Evolutionary conservation across 176 grass and related monocot species (phyloP).

Genomic region (Raddia distichophylla): DNA sequence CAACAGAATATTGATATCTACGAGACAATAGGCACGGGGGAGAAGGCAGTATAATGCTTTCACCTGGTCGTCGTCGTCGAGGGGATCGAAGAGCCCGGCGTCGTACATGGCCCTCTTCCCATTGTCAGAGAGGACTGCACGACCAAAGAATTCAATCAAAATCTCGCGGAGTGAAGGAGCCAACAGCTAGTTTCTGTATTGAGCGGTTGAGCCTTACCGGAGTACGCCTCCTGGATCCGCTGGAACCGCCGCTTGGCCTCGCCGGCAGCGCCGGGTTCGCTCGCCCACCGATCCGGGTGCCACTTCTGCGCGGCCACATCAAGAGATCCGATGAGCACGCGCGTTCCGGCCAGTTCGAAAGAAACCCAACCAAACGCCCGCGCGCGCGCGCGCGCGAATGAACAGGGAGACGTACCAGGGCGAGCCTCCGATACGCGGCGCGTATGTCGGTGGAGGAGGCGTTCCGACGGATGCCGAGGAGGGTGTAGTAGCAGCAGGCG

Average conservation of each 20-base stretch:
- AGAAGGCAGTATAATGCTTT: not conserved
- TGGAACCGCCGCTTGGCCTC: slow-evolving; percentile 95
- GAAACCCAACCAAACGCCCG: not conserved
- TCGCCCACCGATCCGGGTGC: slow-evolving; percentile 95
- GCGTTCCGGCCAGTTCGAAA: not conserved
- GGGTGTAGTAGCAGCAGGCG: slow-evolving; percentile 78
- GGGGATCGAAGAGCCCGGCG: slow-evolving; percentile 81
- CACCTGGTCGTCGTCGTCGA: slow-evolving; percentile 89
- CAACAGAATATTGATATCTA: not conserved
- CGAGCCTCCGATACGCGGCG: slow-evolving; percentile 81
- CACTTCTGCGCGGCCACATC: slow-evolving; percentile 63
- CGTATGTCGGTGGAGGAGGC: slow-evolving; percentile 78
- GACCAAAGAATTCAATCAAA: slow-evolving; percentile 32
- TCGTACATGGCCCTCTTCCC: slow-evolving; percentile 95
- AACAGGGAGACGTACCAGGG: slow-evolving; percentile 62
- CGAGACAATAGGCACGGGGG: slow-evolving; percentile 31
- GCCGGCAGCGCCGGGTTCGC: slow-evolving; percentile 57
- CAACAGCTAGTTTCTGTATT: not conserved
- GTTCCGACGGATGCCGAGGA: slow-evolving; percentile 81
- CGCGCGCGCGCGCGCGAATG: not conserved
- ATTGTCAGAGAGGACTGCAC: slow-evolving; percentile 88
- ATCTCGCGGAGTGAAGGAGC: not conserved
- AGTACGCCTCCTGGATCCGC: slow-evolving; percentile 98
- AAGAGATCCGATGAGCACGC: slow-evolving; percentile 32
- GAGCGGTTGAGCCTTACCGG: slow-evolving; percentile 62